phyloP scores from a whole-genome alignment of 1,139 yeast genomes.

The Taphrina populina region DNA sequence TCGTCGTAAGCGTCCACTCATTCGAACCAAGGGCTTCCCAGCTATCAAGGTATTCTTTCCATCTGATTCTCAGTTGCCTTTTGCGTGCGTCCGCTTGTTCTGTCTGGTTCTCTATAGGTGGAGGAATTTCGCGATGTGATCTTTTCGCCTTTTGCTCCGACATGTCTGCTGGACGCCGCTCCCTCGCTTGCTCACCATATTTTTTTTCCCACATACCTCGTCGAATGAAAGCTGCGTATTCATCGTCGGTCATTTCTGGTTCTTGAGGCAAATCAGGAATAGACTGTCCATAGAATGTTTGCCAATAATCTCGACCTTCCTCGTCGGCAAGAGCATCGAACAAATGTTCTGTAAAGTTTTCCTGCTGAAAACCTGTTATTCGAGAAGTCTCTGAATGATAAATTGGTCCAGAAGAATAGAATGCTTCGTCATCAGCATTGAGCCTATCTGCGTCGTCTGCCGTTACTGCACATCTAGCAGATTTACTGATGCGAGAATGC shows the following conservation, averaged over 20 bases:
- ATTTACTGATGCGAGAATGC: too few species aligned
- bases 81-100: background rate
- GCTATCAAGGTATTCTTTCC: constrained; percentile 1
- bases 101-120: too few species aligned
- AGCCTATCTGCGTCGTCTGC: too few species aligned
- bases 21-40: background rate
- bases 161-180: background rate
- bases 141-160: background rate
- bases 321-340: constrained; percentile 24
- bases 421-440: constrained; percentile 15
- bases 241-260: constrained; percentile 10
- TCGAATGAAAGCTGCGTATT: constrained; percentile 17
- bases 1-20: background rate
- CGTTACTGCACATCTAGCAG: too few species aligned
- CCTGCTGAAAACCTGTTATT: background rate
- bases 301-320: constrained; percentile 18
- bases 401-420: constrained; percentile 5
- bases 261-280: constrained; percentile 7
- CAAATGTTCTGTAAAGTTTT: constrained; percentile 8
- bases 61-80: background rate
- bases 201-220: constrained; percentile 21
- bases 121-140: background rate
- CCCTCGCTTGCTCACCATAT: constrained; percentile 1
- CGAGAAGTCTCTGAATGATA: background rate
- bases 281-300: constrained; percentile 6